Conservation (phyloP, 306 rosid genomes). For the Vigna angularis region DNA sequence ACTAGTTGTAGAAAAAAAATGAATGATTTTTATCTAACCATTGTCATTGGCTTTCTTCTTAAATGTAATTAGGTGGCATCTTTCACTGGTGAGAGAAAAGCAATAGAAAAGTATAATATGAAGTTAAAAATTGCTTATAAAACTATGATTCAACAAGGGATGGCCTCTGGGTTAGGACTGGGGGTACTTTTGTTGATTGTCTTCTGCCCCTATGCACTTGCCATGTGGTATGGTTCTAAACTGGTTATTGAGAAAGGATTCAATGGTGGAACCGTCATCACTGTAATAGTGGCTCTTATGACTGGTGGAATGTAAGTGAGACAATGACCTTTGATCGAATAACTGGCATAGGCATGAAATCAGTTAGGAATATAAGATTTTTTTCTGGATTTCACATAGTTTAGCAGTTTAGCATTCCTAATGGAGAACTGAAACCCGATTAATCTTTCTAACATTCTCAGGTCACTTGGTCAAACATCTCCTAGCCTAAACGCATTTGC, state of each 20-base stretch:
- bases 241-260: conserved; percentile 70
- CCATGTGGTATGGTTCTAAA: conserved; percentile 87
- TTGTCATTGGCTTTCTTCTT: conserved; percentile 23
- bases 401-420: not conserved
- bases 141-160: conserved; percentile 67
- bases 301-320: conserved; percentile 84
- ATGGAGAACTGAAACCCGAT: not conserved
- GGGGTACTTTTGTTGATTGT: conserved; percentile 56
- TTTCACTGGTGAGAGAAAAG: conserved; percentile 84
- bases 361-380: not conserved
- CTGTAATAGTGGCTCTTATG: conserved; percentile 74
- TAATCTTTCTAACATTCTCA: conserved; percentile 37
- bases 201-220: conserved; percentile 81
- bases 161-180: conserved; percentile 69
- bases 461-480: conserved; percentile 85
- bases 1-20: not conserved
- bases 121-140: conserved; percentile 69
- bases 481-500: conserved; percentile 84
- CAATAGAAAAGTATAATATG: conserved; percentile 65
- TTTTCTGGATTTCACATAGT: not conserved
- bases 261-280: conserved; percentile 75
- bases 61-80: conserved; percentile 73
- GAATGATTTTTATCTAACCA: conserved; percentile 14
- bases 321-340: not conserved
- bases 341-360: not conserved